Base-by-base conservation (phyloP, 768 basidiomycete species). In the Megacollybia marginata region DNA sequence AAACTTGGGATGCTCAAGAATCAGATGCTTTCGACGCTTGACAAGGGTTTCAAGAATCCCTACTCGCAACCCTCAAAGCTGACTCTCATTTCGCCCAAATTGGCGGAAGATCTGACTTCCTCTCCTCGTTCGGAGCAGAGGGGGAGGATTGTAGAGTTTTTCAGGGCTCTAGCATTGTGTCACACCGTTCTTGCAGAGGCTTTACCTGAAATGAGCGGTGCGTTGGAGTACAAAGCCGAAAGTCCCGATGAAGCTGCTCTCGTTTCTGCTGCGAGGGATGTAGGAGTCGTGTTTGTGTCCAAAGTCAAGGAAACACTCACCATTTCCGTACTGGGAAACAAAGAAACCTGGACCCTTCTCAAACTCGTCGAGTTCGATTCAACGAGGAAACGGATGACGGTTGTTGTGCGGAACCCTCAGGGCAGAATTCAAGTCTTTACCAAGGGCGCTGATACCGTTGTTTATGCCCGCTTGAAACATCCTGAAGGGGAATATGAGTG, bases 401-500 rank as follows among this genome's bases (percentile, higher is more conserved):
- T 92, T 42, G 69, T 97, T 52, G 82, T 92, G 42, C 87, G 95
- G 23, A 78, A 78, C 47, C 90, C 95, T 0, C 87, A 92, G 49
- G 91, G 92, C 15, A 72, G 75, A 57, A 69, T 96, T 52, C 71
- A 93, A 23, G 68, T 97, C 51, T 95, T 93, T 62, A 88, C 85
- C 78, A 98, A 97, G 67, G 95, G 95, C n/a, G 95, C 95, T 12
- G 95, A 98, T 65, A 88, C 83, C 56, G 92, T 98, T 59, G 87
- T 98, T 57, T 95, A 94, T 60, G 83, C 84, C 56, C 82, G 94
- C 10, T 75, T 98, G 2, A 67, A 72, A 44, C 79, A 88, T 55
- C 89, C 90, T 59, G 89, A 95, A 59, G 70, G 73, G 2, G 69
- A 54, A 38, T 59, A 96, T 55, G 90, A 90, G 71, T 83, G 80